Base-by-base conservation (phyloP, 1,284 basidiomycete species). In the Cutaneotrichosporon sp. region DNA sequence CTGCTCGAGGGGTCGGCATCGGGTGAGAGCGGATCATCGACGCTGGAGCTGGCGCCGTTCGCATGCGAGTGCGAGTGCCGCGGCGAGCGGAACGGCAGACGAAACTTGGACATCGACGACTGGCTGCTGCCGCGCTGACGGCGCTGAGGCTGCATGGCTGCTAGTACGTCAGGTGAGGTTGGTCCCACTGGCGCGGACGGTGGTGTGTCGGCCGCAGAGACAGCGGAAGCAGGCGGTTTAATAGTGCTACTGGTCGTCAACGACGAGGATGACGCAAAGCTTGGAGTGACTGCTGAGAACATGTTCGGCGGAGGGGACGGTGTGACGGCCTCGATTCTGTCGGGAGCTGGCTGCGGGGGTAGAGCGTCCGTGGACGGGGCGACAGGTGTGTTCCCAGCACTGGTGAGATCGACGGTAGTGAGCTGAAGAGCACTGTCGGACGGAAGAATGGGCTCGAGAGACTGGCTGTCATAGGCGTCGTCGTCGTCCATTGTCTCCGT, bases 31-130 rank as follows among this genome's bases (percentile, higher is more conserved):
- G 10, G 26, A 2, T 35, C 41, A 2, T 47, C 22, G 7, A 20
- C 18, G 4, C 12, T 14, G 20, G 48, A 26, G 26, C 26, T 10
- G 26, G 26, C 26, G 7, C 26, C 26, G 26, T 30, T 30, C 7
- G 26, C 26, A 30, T 30, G 26, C 26, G 26, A 30, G 10, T 30
- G 26, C 26, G 26, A 30, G 26, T 30, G 26, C 10, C 39, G 39
- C 15, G 48, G 48, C 4, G 55, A 54, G 15, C 52, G 52, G 49
- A 58, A 54, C 13, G 47, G 40, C 7, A 54, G 18, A 4, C 52
- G 42, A 23, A 58, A 47, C 49, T 54, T 54, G 45, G 41, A 47
- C 21, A 38, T 22, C 30, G 44, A 40, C 18, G 42, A 44, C 23
- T 40, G 49, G 41, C 49, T 40, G 20, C 30, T 17, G n/a, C 22